Evolutionary conservation across 371 early-diverging fungal genomes (phyloP).

Genomic region (Syncephalastrum monosporum): DNA sequence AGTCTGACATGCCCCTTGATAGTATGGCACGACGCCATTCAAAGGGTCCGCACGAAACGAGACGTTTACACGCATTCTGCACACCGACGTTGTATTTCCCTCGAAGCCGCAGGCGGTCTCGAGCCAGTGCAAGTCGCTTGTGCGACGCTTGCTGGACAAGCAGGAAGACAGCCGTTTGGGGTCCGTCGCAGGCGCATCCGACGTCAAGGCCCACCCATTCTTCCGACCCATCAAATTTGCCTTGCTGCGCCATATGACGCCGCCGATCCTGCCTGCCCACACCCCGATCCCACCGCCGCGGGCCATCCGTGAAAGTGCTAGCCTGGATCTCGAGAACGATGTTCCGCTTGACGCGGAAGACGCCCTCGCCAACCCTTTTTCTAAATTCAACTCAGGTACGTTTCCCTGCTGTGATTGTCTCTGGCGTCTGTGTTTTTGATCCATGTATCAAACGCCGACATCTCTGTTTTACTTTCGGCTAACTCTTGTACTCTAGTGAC

Average conservation of each 20-base stretch:
- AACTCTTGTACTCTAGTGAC: conserved; percentile 1
- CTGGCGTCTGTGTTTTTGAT: too few relatives aligned
- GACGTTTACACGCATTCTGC: conserved; percentile 59
- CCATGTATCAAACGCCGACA: too few relatives aligned
- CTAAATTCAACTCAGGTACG: conserved; percentile 53
- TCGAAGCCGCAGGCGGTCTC: conserved; percentile 18
- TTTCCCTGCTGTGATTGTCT: too few relatives aligned
- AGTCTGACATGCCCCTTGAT: background rate
- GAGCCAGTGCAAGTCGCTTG: conserved; percentile 68
- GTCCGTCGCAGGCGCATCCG: conserved; percentile 86
- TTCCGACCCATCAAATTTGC: conserved; percentile 94
- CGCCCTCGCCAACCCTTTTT: conserved; percentile 46
- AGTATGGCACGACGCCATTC: conserved; percentile 89
- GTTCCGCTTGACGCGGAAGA: conserved; percentile 9
- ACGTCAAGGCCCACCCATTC: conserved; percentile 92
- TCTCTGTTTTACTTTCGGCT: too few relatives aligned
- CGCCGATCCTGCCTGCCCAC: conserved; percentile 73
- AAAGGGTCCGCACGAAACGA: conserved; percentile 84
- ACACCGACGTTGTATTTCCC: conserved; percentile 12
- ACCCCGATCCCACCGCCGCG: conserved; percentile 45
- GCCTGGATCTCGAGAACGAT: conserved; percentile 56
- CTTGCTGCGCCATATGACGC: conserved; percentile 77
- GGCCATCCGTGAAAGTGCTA: conserved; percentile 58
- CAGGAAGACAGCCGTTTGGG: conserved; percentile 87
- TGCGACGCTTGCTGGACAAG: conserved; percentile 81